Evolutionary conservation across 305 asterid genomes (phyloP).

Genomic region (Solanum hybrid): DNA sequence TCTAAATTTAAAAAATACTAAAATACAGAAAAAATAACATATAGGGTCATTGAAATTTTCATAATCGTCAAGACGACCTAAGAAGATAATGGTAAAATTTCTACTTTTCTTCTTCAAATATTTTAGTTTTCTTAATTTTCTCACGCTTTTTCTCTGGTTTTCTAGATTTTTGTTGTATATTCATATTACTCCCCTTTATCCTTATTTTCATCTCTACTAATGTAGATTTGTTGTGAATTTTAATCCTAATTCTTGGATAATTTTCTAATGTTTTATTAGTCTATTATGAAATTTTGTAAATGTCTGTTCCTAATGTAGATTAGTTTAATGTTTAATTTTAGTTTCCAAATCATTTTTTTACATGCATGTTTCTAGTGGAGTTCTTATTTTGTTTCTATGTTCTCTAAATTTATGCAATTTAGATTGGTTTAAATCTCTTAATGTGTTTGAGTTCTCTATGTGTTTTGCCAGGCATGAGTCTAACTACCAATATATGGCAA

Average conservation of each 20-base stretch:
- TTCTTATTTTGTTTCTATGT: neutral
- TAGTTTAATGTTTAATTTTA: neutral
- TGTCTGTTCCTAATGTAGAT: neutral
- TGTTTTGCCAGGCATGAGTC: neutral
- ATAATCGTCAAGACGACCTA: neutral
- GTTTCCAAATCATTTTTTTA: neutral
- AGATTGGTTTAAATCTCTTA: neutral
- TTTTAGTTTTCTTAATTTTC: neutral
- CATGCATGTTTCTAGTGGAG: neutral
- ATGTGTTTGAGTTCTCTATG: neutral
- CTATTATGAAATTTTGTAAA: neutral
- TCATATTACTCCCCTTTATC: neutral
- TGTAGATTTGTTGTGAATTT: neutral
- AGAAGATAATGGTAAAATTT: neutral
- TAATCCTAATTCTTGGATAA: neutral
- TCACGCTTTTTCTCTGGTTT: neutral
- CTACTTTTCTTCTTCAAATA: neutral
- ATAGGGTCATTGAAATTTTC: neutral
- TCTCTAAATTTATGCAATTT: neutral
- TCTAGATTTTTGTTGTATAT: neutral
- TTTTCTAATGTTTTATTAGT: neutral
- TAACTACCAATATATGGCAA: neutral
- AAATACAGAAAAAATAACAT: neutral
- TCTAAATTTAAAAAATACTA: too few relatives aligned
- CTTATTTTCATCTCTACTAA: neutral